Evolutionary conservation across 163 green algal species (phyloP), one percentile per base, ranked within the genome.

Genomic region (Coccomyxa subellipsoidea): DNA sequence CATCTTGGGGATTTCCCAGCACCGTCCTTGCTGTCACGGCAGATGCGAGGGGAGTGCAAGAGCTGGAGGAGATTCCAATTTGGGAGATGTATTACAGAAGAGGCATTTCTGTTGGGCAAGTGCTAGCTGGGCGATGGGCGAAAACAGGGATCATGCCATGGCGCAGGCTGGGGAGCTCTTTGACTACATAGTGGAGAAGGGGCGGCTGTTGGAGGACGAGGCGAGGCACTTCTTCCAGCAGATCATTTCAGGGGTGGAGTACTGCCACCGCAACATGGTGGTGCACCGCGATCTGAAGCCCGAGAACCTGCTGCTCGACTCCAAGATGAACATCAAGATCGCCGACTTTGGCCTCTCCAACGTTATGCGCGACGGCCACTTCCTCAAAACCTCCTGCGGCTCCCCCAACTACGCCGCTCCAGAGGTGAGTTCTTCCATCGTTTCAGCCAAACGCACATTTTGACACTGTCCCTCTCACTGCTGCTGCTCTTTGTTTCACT

Each of bases 141-240:
- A n/a, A n/a, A n/a, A n/a, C n/a, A n/a, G n/a, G n/a, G n/a, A n/a
- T n/a, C n/a, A n/a, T n/a, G n/a, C n/a, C n/a, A n/a, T n/a, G n/a
- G 47, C 75, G 25, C 80, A 95, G 91, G 90, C 88, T 29, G 96
- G 96, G 35, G 96, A 99, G 90, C 92, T 99, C 83, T 99, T 99
- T 90, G 96, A 99, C 87, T 98, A 99, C 92, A 99, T 99, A 78
- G 96, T 99, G 4, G 96, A 99, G 87, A 99, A 99, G 89, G 96
- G 96, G 21, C 90, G 96, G 23, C 89, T 99, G 82, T 84, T 93
- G 36, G 96, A 99, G 85, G 96, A 99, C 59, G 96, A 99, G 85
- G 96, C 97, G n/a, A 89, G 96, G 38, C 91, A 93, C 76, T 99
- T 99, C 87, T 99, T 99, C 87, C 96, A 99, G 89, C 96, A 99